Evolutionary conservation across 257 asterid genomes (phyloP), one percentile per base, ranked within the genome.

Genomic region (Forsythia viridissima): DNA sequence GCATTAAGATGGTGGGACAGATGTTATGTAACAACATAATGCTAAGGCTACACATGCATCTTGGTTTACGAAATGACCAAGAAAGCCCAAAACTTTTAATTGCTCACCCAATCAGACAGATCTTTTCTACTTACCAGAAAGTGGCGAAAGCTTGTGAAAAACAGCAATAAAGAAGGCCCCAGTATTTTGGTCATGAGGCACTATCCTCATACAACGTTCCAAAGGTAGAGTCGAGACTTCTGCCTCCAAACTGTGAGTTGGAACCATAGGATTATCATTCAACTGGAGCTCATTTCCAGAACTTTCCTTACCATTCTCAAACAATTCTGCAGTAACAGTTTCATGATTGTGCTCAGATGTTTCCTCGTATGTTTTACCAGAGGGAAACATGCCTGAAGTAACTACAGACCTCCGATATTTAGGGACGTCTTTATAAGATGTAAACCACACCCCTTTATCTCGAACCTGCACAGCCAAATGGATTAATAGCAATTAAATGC

Each of bases 91-190:
- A 21, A n/a, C 6, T 57, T 65, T 38, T 34, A 51, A 72, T 61
- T 3, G 55, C 21, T 30, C 55, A 41, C 71, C 42, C 67, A 55
- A 70, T 66, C 71, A 59, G 44, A 57, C 44, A 10, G 20, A 80
- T 48, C 18, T 38, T 40, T 30, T 37, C 61, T 39, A 82, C 74
- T 82, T 83, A 92, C 99, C 89, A 48, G 98, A 94, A 79, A 87
- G 83, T 72, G 91, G 76, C 43, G 92, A 83, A 71, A 86, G 82
- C 86, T 96, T 96, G 80, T 86, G 93, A 75, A 96, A 85, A 72
- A 96, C 96, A 71, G 99, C 99, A 87, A 96, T 85, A 83, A 96
- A 96, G 89, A 96, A 96, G 63, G 99, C 97, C 83, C 99, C 99
- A 34, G 98, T 92, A 84, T 96, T 91, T 85, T 96, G 97, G 84